Evolutionary conservation across 768 basidiomycete species (phyloP).

Genomic region (Lactarius pseudohatsudake): DNA sequence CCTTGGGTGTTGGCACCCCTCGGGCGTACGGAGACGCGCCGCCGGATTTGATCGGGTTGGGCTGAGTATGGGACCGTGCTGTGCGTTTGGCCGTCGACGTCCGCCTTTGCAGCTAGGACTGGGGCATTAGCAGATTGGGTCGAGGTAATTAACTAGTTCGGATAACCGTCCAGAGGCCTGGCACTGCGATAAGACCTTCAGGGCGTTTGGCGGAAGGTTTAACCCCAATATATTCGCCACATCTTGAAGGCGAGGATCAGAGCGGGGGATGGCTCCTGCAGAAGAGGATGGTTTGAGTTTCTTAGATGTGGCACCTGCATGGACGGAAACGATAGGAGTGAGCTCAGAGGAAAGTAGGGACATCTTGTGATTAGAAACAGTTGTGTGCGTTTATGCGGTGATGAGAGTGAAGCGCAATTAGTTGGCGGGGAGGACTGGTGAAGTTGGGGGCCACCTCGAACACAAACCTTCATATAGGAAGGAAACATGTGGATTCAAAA

Average conservation of each 20-base stretch:
- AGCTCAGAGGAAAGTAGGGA: background rate
- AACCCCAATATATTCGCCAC: background rate
- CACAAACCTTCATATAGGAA: background rate
- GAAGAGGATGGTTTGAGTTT: conserved; percentile 6
- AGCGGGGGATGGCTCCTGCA: background rate
- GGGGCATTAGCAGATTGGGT: background rate
- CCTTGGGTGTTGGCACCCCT: conserved; percentile 6
- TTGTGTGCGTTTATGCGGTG: background rate
- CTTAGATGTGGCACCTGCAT: background rate
- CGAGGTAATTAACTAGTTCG: background rate
- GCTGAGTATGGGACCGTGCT: conserved; percentile 1
- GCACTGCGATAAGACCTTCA: conserved; percentile 1
- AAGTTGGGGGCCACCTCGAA: background rate
- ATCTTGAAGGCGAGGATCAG: background rate
- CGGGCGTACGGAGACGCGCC: background rate
- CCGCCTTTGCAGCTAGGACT: background rate
- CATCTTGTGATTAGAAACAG: background rate
- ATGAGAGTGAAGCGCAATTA: background rate
- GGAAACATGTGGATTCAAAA: conserved; percentile 1
- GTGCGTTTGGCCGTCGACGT: conserved; percentile 1
- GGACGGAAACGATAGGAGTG: background rate
- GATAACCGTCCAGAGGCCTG: conserved; percentile 3
- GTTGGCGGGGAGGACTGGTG: background rate
- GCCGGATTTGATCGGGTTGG: conserved; percentile 1
- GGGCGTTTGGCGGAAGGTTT: background rate